Evolutionary conservation across 768 basidiomycete species (phyloP).

Genomic region (Rickenella mellea): DNA sequence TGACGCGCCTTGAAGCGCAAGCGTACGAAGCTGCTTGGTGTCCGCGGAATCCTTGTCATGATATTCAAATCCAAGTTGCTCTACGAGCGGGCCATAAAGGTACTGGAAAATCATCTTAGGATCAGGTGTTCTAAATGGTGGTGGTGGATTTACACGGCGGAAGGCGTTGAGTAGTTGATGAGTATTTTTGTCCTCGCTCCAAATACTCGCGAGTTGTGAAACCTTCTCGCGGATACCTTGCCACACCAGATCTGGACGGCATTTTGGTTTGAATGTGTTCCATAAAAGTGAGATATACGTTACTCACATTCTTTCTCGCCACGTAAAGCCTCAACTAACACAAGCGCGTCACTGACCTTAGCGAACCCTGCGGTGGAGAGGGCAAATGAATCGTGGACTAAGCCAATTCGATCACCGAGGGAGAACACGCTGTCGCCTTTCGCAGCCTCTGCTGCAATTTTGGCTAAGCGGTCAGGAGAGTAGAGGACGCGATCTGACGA

Average conservation of each 20-base stretch:
- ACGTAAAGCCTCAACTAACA: constrained; percentile 57
- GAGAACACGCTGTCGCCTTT: constrained; percentile 56
- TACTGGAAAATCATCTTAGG: constrained; percentile 24
- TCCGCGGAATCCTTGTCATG: constrained; percentile 55
- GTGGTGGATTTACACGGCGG: constrained; percentile 36
- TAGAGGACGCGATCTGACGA: constrained; percentile 65
- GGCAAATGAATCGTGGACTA: constrained; percentile 75
- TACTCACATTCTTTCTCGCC: constrained; percentile 70
- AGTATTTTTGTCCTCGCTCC: constrained; percentile 72
- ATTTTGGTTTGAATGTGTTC: constrained; percentile 4
- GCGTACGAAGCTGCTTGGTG: constrained; percentile 61
- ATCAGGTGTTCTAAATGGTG: not conserved
- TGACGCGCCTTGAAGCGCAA: constrained; percentile 54
- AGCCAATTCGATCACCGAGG: constrained; percentile 80
- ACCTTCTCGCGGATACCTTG: constrained; percentile 54
- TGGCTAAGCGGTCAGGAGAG: constrained; percentile 63
- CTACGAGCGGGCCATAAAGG: constrained; percentile 67
- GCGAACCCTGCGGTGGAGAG: constrained; percentile 76
- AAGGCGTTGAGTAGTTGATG: constrained; percentile 49
- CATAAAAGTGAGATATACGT: not conserved
- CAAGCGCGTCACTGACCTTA: constrained; percentile 67
- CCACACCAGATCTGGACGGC: constrained; percentile 71
- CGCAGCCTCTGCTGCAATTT: constrained; percentile 76
- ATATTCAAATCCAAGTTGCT: constrained; percentile 74
- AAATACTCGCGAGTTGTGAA: constrained; percentile 44